Evolutionary conservation across 305 asterid genomes (phyloP).

Genomic region (Andrographis paniculata): DNA sequence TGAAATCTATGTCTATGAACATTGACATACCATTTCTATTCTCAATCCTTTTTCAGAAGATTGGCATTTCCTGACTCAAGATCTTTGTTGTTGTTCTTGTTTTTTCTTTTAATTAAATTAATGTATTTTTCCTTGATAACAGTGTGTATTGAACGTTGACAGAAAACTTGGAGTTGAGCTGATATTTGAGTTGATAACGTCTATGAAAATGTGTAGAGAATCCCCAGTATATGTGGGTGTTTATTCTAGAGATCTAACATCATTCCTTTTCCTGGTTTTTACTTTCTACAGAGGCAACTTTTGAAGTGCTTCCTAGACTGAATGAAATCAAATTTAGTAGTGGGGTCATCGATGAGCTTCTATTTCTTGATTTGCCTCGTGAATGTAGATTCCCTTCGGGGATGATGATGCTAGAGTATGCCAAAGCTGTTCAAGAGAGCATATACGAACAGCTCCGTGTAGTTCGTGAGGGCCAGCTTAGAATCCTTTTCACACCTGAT

Average conservation of each 20-base stretch:
- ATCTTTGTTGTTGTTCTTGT: too few relatives aligned
- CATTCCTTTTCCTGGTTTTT: constrained; percentile 13
- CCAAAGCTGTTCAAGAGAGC: constrained; percentile 91
- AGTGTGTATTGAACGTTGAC: neutral
- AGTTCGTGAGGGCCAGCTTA: constrained; percentile 91
- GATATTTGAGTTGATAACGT: too few relatives aligned
- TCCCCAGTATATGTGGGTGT: neutral
- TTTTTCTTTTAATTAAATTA: too few relatives aligned
- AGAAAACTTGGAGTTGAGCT: neutral
- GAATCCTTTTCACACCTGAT: constrained; percentile 74
- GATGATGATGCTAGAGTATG: constrained; percentile 81
- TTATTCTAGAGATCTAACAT: neutral
- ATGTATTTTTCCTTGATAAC: too few relatives aligned
- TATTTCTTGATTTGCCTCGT: constrained; percentile 89
- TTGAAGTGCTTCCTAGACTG: constrained; percentile 90
- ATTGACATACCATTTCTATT: too few relatives aligned
- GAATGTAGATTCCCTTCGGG: constrained; percentile 82
- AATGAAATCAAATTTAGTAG: constrained; percentile 87
- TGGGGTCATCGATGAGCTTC: constrained; percentile 85
- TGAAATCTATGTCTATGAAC: too few relatives aligned
- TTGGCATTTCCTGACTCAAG: too few relatives aligned
- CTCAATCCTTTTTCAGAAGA: too few relatives aligned
- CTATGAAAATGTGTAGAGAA: neutral
- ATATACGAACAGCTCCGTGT: constrained; percentile 87
- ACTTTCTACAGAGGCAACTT: constrained; percentile 79